These are phyloP conservation scores for Chaetomidium leptoderma DNA, from an alignment of 495 filamentous ascomycete species.

Conservation along the genomic window DNA sequence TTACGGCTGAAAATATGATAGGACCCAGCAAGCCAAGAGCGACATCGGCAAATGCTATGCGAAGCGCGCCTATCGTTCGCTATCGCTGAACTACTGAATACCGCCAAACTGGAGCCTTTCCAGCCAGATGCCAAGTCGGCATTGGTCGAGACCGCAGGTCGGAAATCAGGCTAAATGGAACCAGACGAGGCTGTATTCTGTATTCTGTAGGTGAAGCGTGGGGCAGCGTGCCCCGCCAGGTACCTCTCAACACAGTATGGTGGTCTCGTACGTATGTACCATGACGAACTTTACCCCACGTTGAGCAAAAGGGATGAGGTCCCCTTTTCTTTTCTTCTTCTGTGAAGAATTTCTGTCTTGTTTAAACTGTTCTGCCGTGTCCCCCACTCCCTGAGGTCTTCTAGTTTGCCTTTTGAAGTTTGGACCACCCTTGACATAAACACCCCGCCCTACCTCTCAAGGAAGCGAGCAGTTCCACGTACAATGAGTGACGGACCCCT, in stretches of 20 bases:
- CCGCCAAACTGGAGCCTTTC: conserved; percentile 5
- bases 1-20: background rate
- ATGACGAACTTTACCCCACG: conserved; percentile 18
- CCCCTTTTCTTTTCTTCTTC: background rate
- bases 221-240: conserved; percentile 10
- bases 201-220: too few relatives aligned
- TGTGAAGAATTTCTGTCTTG: background rate
- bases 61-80: conserved; percentile 3
- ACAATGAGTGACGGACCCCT: conserved; percentile 49
- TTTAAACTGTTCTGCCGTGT: background rate
- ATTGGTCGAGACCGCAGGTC: conserved; percentile 22
- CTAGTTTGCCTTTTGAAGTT: background rate
- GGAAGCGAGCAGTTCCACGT: background rate
- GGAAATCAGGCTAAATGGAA: conserved; percentile 28
- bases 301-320: background rate
- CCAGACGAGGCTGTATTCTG: conserved; percentile 24
- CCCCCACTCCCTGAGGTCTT: background rate
- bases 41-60: background rate
- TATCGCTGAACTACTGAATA: too few relatives aligned
- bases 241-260: conserved; percentile 11
- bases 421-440: background rate
- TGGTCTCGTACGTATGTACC: background rate
- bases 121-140: conserved; percentile 2
- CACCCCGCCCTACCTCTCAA: background rate
- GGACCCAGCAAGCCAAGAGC: background rate